phyloP scores from a whole-genome alignment of 352 stramenopile species.

The Blastocystis sp. region DNA sequence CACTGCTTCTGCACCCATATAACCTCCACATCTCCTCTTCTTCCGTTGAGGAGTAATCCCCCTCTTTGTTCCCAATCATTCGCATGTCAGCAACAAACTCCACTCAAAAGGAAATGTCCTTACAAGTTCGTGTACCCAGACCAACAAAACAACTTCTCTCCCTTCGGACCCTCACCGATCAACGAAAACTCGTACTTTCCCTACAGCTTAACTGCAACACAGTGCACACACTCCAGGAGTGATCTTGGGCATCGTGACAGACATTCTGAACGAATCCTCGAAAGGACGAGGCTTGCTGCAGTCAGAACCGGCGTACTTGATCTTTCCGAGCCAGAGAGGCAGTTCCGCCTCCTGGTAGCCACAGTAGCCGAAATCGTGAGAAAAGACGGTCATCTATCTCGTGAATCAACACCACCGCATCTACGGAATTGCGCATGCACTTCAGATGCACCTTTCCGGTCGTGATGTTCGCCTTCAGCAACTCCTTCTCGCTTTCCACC shows the following conservation, averaged over 20 bases:
- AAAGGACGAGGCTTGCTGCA: conserved; percentile 7
- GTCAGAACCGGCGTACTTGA: conserved; percentile 36
- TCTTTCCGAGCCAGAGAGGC: background rate
- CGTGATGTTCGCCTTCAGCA: conserved; percentile 1
- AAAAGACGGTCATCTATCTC: conserved; percentile 7
- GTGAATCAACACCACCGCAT: background rate
- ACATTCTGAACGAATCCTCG: conserved; percentile 16
- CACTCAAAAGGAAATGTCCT: too few relatives aligned
- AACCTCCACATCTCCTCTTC: too few relatives aligned
- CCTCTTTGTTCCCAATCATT: too few relatives aligned
- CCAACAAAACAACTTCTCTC: conserved; percentile 17
- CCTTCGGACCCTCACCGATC: background rate
- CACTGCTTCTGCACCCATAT: too few relatives aligned
- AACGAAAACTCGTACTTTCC: conserved; percentile 29
- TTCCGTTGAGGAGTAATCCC: too few relatives aligned
- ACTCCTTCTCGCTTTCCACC: background rate
- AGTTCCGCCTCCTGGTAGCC: conserved; percentile 19
- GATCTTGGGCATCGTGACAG: conserved; percentile 6
- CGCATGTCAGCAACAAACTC: too few relatives aligned
- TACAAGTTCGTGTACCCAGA: conserved; percentile 29
- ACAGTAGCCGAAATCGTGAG: conserved; percentile 29
- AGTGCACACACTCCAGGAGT: background rate
- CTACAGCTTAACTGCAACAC: background rate
- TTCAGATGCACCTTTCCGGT: background rate
- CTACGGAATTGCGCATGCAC: background rate